phyloP scores from a whole-genome alignment of 2,329 filamentous ascomycete genomes.

The Phyllosticta capitalensis region DNA sequence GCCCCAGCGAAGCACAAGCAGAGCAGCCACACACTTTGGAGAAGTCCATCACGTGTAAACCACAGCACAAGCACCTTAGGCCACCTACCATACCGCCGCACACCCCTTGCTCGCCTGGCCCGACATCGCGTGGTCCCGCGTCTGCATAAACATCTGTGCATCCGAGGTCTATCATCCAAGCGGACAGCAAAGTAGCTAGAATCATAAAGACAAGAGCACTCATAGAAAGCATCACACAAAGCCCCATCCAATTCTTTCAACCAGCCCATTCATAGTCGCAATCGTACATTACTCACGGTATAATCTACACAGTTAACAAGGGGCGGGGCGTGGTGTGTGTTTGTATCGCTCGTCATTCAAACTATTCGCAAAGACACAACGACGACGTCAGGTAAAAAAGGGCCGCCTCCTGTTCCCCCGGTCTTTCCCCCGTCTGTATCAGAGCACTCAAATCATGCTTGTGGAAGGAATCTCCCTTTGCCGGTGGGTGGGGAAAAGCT shows the following conservation, averaged over 20 bases:
- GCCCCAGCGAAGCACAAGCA: background rate
- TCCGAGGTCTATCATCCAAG: too few species aligned
- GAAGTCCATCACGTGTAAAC: background rate
- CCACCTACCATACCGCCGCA: too few species aligned
- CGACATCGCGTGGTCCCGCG: background rate
- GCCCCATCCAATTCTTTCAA: too few species aligned
- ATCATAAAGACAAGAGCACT: too few species aligned
- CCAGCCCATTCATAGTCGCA: too few species aligned
- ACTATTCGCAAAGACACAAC: background rate
- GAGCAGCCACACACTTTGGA: background rate
- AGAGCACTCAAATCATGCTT: background rate
- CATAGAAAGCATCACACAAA: too few species aligned
- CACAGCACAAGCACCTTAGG: too few species aligned
- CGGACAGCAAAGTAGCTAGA: too few species aligned
- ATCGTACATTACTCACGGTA: background rate
- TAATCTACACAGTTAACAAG: background rate
- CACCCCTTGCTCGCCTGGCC: background rate
- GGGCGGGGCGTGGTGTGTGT: too few species aligned
- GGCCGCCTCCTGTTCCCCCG: too few species aligned
- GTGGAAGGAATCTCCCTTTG: background rate
- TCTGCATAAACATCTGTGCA: background rate
- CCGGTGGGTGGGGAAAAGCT: constrained; percentile 4
- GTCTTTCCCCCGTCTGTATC: background rate
- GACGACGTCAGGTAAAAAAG: too few species aligned
- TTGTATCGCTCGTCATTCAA: background rate